Conservation (phyloP, 2,329 filamentous ascomycete species). For the Xylaria multiplex region DNA sequence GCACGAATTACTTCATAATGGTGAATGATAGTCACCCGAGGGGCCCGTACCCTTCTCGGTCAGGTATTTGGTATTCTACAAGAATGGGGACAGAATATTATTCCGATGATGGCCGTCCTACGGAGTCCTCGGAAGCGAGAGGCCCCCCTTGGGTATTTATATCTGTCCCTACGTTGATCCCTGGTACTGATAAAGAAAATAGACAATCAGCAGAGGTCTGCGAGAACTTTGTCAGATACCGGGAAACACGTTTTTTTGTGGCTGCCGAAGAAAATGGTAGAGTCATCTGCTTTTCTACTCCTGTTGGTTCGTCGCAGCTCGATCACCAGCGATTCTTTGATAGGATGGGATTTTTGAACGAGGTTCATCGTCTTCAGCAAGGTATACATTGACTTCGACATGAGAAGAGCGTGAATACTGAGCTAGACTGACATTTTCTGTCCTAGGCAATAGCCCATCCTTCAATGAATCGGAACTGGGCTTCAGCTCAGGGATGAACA, state of each 20-base stretch:
- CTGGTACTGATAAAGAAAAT: conserved; percentile 34
- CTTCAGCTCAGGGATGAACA: conserved; percentile 31
- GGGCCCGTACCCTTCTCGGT: conserved; percentile 52
- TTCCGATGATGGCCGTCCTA: conserved; percentile 50
- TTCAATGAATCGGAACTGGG: conserved; percentile 36
- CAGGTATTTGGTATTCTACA: conserved; percentile 46
- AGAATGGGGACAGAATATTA: conserved; percentile 41
- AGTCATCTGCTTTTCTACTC: conserved; percentile 53
- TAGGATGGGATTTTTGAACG: conserved; percentile 54
- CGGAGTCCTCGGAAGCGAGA: conserved; percentile 51
- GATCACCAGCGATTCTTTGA: conserved; percentile 59
- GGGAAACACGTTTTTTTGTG: conserved; percentile 62
- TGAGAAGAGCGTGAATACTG: not conserved
- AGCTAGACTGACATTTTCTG: conserved; percentile 10
- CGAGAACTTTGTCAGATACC: conserved; percentile 63
- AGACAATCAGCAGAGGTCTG: conserved; percentile 64
- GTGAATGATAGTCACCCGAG: conserved; percentile 54
- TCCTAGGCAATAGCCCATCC: conserved; percentile 7
- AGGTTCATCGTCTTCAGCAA: conserved; percentile 52
- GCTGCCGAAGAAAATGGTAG: conserved; percentile 59
- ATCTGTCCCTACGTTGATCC: not conserved
- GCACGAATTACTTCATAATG: conserved; percentile 47
- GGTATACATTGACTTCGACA: conserved; percentile 48
- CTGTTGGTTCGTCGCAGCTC: conserved; percentile 36
- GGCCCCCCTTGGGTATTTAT: conserved; percentile 54